phyloP scores from a whole-genome alignment of 495 filamentous ascomycete genomes.

The Thozetella sp. region DNA sequence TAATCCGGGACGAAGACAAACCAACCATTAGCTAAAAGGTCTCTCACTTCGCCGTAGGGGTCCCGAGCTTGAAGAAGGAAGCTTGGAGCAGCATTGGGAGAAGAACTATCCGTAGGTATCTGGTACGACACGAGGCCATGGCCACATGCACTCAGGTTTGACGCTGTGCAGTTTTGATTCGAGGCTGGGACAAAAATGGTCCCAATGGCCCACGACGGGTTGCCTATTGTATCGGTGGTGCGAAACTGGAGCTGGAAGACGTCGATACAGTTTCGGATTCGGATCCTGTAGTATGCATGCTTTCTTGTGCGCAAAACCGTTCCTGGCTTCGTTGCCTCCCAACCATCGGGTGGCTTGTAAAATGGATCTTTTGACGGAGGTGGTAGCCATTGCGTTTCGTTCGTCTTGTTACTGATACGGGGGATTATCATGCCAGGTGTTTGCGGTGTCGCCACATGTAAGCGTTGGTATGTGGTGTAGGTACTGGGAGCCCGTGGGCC shows the following conservation, averaged over 20 bases:
- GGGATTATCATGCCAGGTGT: no score
- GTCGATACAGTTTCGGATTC: slow-evolving; percentile 22
- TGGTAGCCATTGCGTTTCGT: no score
- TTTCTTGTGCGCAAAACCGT: slow-evolving; percentile 43
- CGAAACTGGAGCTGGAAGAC: slow-evolving; percentile 54
- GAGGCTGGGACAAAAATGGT: slow-evolving; percentile 47
- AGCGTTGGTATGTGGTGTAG: no score
- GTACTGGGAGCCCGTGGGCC: no score
- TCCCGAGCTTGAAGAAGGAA: slow-evolving; percentile 18
- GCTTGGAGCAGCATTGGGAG: slow-evolving; percentile 10
- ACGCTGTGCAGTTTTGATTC: not conserved
- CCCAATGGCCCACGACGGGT: slow-evolving; percentile 48
- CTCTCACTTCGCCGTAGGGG: slow-evolving; percentile 20
- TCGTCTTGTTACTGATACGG: no score
- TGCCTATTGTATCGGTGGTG: slow-evolving; percentile 42
- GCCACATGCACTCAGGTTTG: not conserved
- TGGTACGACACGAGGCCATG: slow-evolving; percentile 18
- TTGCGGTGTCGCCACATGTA: no score
- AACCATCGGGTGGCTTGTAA: no score
- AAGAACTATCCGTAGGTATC: slow-evolving; percentile 13
- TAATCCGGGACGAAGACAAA: slow-evolving; percentile 49
- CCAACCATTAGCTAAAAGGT: slow-evolving; percentile 22
- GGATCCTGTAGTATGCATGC: slow-evolving; percentile 30
- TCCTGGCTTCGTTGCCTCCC: no score
- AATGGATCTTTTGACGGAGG: no score